Evolutionary conservation across 495 filamentous ascomycete species (phyloP), one percentile per base, ranked within the genome.

Genomic region (Oleoguttula mirabilis): DNA sequence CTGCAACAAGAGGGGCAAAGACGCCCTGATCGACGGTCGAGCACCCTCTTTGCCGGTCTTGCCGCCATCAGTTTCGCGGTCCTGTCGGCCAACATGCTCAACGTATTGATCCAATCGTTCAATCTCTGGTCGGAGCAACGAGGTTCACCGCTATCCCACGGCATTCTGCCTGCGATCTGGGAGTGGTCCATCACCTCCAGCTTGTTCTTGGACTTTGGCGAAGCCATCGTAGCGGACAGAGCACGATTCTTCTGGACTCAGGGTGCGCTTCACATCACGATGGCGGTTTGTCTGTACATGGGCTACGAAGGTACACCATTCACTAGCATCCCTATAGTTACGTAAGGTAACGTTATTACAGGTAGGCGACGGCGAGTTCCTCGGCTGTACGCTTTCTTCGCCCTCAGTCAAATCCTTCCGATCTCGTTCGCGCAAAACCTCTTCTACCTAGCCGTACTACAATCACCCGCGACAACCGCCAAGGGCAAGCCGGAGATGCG

Each of bases 381-480:
- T 10, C 47, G 52, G 30, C 55, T 57, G 4, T 60, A 55, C 57
- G 60, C 56, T 5, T 62, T 59, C 42, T 58, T 62, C 41, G 41
- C 52, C 8, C 45, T 62, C 1, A 49, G 48, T 16, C 60, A 62
- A 36, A 47, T 62, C 10, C 52, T 60, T 10, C 55, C 55, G 2
- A 52, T 62, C 36, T 55, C 55, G 17, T 62, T 58, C 42, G 49
- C 54, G 11, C 52, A 52, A 21, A 62, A 62, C 36, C n/a, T n/a
- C n/a, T n/a, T n/a, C n/a, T n/a, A n/a, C n/a, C n/a, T n/a, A n/a
- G n/a, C n/a, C n/a, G n/a, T n/a, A n/a, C n/a, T n/a, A n/a, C n/a
- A n/a, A n/a, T n/a, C n/a, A n/a, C n/a, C n/a, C n/a, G n/a, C n/a
- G n/a, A n/a, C n/a, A n/a, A n/a, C n/a, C n/a, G n/a, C n/a, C n/a